These are phyloP conservation scores for Calonectria pauciramosa DNA, from an alignment of 2,329 filamentous ascomycete genomes.

Conservation along the genomic window DNA sequence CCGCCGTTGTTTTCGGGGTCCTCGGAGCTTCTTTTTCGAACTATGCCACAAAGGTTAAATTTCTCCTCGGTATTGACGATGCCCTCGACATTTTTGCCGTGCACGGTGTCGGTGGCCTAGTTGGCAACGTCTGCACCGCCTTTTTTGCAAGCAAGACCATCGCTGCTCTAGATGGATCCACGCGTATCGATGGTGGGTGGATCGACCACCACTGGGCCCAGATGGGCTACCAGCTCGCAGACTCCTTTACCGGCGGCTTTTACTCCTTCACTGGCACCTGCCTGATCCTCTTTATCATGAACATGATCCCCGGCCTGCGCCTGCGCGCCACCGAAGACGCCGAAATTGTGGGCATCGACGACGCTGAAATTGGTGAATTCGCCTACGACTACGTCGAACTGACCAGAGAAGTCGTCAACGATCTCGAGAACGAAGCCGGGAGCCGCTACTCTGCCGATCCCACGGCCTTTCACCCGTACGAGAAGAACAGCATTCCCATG, in stretches of 20 bases:
- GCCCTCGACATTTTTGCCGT: slow-evolving; percentile 91
- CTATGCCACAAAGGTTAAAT: slow-evolving; percentile 93
- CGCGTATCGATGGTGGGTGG: slow-evolving; percentile 81
- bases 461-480: slow-evolving; percentile 56
- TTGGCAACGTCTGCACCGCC: slow-evolving; percentile 83
- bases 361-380: slow-evolving; percentile 92
- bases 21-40: slow-evolving; percentile 85
- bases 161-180: slow-evolving; percentile 81
- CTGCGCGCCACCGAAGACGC: slow-evolving; percentile 83
- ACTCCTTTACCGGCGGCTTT: slow-evolving; percentile 79
- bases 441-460: slow-evolving; percentile 60
- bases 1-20: slow-evolving; percentile 83
- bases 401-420: slow-evolving; percentile 69
- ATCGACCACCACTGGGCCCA: slow-evolving; percentile 88
- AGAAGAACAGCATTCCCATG: slow-evolving; percentile 65
- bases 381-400: slow-evolving; percentile 96
- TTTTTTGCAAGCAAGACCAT: slow-evolving; percentile 91
- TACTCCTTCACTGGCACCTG: slow-evolving; percentile 87
- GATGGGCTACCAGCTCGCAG: slow-evolving; percentile 85
- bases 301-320: slow-evolving; percentile 80
- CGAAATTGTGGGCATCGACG: slow-evolving; percentile 88
- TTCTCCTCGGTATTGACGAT: slow-evolving; percentile 84
- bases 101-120: slow-evolving; percentile 82
- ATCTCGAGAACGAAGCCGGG: slow-evolving; percentile 59
- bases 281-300: slow-evolving; percentile 84